Conservation (phyloP, 257 asterid genomes). For the Cruciata laevipes region DNA sequence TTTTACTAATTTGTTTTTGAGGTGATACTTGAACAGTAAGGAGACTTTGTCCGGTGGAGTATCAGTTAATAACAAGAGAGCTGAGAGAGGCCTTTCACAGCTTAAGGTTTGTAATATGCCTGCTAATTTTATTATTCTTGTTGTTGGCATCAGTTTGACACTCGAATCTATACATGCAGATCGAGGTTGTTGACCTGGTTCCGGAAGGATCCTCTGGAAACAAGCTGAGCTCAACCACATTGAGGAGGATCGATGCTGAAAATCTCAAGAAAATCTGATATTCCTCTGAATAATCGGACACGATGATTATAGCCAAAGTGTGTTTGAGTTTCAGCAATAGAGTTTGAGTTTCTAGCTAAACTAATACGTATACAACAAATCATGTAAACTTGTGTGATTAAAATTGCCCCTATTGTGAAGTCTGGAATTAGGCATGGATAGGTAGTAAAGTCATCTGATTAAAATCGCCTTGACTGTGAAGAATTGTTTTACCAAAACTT, state of each 20-base stretch:
- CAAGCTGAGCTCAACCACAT: slow-evolving; percentile 72
- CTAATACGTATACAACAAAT: too few relatives aligned
- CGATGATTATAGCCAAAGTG: too few relatives aligned
- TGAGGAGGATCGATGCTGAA: slow-evolving; percentile 67
- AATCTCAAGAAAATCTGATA: too few relatives aligned
- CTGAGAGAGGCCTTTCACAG: slow-evolving; percentile 65
- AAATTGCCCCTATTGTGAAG: too few relatives aligned
- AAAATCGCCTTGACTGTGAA: too few relatives aligned
- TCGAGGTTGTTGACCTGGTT: slow-evolving; percentile 78
- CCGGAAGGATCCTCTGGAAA: slow-evolving; percentile 56
- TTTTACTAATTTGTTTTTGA: not conserved
- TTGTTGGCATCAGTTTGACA: not conserved
- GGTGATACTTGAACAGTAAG: slow-evolving; percentile 47
- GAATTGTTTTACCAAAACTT: too few relatives aligned
- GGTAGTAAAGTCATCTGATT: too few relatives aligned
- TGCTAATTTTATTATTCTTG: not conserved
- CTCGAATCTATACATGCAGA: slow-evolving; percentile 33
- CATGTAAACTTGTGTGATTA: too few relatives aligned
- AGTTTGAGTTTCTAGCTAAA: too few relatives aligned
- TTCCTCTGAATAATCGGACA: too few relatives aligned
- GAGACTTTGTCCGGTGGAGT: slow-evolving; percentile 81
- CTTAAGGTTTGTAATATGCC: slow-evolving; percentile 42
- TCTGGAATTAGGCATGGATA: too few relatives aligned
- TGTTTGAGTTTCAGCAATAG: too few relatives aligned
- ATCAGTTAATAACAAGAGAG: slow-evolving; percentile 76